phyloP scores from a whole-genome alignment of 495 filamentous ascomycete species.

The Tuber aestivum region DNA sequence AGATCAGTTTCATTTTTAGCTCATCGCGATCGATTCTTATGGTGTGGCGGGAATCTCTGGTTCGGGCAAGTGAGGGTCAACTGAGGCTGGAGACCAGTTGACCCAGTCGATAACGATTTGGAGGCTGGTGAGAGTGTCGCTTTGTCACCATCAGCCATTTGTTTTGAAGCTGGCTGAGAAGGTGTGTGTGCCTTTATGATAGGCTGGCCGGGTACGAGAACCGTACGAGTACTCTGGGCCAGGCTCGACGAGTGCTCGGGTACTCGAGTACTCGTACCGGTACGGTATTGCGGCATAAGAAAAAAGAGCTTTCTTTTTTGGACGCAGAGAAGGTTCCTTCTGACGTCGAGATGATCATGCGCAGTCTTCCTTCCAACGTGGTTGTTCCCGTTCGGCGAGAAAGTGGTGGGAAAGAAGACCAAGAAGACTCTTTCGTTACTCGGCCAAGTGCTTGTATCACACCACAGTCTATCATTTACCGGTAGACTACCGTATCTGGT shows the following conservation, averaged over 20 bases:
- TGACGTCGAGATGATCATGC: neutral
- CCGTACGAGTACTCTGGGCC: neutral
- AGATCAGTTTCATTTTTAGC: neutral
- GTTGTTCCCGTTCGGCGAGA: neutral
- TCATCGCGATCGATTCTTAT: neutral
- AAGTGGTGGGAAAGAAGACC: too few species aligned
- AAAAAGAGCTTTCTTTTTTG: neutral
- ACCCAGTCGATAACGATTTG: neutral
- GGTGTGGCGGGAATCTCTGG: neutral
- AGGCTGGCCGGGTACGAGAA: neutral
- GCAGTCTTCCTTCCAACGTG: neutral
- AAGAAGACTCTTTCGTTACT: neutral
- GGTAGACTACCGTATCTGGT: too few species aligned
- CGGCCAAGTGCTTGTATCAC: neutral
- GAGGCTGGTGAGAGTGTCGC: neutral
- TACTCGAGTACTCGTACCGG: too few species aligned
- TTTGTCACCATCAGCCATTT: neutral
- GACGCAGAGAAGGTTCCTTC: neutral
- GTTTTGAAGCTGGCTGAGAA: neutral
- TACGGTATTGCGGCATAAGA: neutral
- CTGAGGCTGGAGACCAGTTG: neutral
- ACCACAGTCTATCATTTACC: neutral
- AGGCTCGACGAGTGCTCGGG: neutral
- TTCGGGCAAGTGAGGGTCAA: neutral
- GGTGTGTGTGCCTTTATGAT: slow-evolving; percentile 2